Base-by-base conservation (phyloP, 2,329 filamentous ascomycete genomes). In the Juglanconis oblonga region DNA sequence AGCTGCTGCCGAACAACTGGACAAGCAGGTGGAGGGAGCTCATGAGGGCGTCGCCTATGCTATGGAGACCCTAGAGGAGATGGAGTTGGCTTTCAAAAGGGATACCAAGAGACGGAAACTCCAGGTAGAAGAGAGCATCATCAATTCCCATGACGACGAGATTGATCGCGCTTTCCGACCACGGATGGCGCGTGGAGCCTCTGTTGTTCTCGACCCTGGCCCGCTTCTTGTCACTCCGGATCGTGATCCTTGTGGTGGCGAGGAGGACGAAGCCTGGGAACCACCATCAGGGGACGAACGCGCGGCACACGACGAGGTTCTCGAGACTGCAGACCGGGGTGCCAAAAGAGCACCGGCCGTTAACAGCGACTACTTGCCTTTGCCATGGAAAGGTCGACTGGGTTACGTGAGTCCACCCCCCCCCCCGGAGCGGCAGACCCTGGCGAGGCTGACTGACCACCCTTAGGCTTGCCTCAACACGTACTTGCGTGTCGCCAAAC, bases 321-420 rank as follows among this genome's bases (percentile, higher is more conserved):
- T 55, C 0, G 71, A 72, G 0, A 54, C 55, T 1, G 61, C 67
- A 0, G 73, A 77, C 10, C 71, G 76, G n/a, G 76, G 74, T 1
- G 75, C 77, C 3, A 79, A 81, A 8, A 80, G 91, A 58, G 83
- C 88, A 11, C 91, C 92, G 6, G 85, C 92, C 0, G 86, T 96
- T 14, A 90, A 97, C 69, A 97, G 92, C 70, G 84, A 85, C 64
- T 91, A 88, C 68, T 79, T 97, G 24, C 94, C 94, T 31, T 73
- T 97, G 29, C 94, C 93, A 0, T 97, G 93, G 93, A 92, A 88
- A 74, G 94, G 94, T 1, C 84, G 93, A 33, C 72, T 97, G 63
- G 93, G 93, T 60, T 97, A 96, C 81, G 92, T 94, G 73, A 77
- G 87, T 74, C 2, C 17, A 52, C 1, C 14, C 14, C 7, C 50